Base-by-base conservation (phyloP, 2,329 filamentous ascomycete species). In the Herpotrichia juniperi region DNA sequence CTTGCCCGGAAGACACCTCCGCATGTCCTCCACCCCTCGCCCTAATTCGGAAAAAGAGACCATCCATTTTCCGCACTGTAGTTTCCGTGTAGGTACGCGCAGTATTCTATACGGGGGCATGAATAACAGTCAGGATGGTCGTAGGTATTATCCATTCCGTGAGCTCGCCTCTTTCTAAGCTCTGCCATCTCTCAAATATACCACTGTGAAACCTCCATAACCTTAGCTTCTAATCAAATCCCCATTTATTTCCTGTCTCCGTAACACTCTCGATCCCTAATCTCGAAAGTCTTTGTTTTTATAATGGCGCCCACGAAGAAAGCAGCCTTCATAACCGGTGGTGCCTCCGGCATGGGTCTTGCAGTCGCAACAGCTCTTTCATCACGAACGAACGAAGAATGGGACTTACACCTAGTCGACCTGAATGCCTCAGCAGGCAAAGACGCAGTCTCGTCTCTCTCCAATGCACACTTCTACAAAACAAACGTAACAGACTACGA, bases 321-420 rank as follows among this genome's bases (percentile, higher is more conserved):
- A 51, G 56, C 59, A 21, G 90, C 90, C 44, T 79, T 94, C 46
- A 91, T 94, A 69, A 93, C 89, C 0, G 90, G 90, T 53, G 90
- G 84, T 9, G 90, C 88, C 2, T 88, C 86, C 2, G 77, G 76
- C 24, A 78, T 79, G 59, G 77, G 77, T 42, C 66, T 79, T 21
- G 71, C 72, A 16, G 73, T 77, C 39, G 75, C 75, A n/a, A 55
- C 69, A 58, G 68, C 70, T 21, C 69, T 79, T 40, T 66, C 67
- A 16, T 51, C 64, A 25, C 69, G 67, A 28, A 40, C 37, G 10
- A 7, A 40, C 21, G 68, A 68, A 42, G 62, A 67, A 22, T 79
- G 75, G 74, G 61, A 71, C 37, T 54, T 78, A 16, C 71, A 78
- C 48, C 59, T 79, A 19, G 53, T 78, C 34, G 76, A 78, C 56